These are phyloP conservation scores for Limonomyces culmigenus DNA, from an alignment of 1,284 basidiomycete species.

Conservation along the genomic window DNA sequence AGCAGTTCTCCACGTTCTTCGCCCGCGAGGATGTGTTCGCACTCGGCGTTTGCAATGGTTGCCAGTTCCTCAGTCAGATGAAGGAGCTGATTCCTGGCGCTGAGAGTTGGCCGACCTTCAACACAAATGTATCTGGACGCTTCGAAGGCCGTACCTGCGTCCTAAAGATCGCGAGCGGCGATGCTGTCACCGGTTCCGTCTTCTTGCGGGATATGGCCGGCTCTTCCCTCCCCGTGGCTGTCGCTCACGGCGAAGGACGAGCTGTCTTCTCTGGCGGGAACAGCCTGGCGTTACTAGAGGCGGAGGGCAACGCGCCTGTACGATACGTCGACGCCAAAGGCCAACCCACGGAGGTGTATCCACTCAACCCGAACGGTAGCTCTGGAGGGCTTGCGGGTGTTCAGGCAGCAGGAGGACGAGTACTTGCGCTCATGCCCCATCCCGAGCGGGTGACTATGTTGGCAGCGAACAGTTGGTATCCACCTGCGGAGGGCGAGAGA, in stretches of 20 bases:
- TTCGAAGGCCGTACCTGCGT: slow-evolving; percentile 82
- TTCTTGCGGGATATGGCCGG: slow-evolving; percentile 85
- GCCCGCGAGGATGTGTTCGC: slow-evolving; percentile 68
- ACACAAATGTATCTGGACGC: slow-evolving; percentile 74
- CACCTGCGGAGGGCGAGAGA: slow-evolving; percentile 29
- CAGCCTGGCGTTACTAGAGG: slow-evolving; percentile 25
- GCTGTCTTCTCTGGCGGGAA: slow-evolving; percentile 43
- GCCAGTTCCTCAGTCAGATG: slow-evolving; percentile 89
- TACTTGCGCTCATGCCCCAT: slow-evolving; percentile 94
- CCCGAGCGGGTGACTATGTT: slow-evolving; percentile 67
- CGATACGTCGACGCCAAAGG: slow-evolving; percentile 67
- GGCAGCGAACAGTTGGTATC: slow-evolving; percentile 82
- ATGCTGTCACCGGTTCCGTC: slow-evolving; percentile 45
- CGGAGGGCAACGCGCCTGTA: slow-evolving; percentile 40
- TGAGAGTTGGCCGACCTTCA: slow-evolving; percentile 80
- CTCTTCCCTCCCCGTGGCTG: slow-evolving; percentile 77
- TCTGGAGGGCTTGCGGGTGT: slow-evolving; percentile 80
- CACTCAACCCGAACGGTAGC: slow-evolving; percentile 93
- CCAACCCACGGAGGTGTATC: slow-evolving; percentile 58
- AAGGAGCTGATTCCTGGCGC: slow-evolving; percentile 80
- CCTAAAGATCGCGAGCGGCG: slow-evolving; percentile 56
- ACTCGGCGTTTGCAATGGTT: slow-evolving; percentile 95
- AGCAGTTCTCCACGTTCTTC: slow-evolving; percentile 77
- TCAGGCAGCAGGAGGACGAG: slow-evolving; percentile 71
- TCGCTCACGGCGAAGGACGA: slow-evolving; percentile 94